phyloP scores from a whole-genome alignment of 225 moss, liverwort and hornwort genomes.

The Rhytidiadelphus loreus region DNA sequence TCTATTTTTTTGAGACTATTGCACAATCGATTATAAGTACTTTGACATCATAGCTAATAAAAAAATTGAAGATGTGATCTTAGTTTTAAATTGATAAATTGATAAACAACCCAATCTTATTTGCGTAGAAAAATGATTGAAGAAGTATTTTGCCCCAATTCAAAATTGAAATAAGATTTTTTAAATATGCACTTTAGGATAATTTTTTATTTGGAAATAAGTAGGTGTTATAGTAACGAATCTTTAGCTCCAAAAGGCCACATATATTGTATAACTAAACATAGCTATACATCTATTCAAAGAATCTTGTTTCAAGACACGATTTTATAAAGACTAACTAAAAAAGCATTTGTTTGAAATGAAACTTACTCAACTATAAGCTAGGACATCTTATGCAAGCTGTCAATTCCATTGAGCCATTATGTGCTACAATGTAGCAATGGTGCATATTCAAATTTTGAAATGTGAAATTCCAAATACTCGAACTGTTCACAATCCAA shows the following conservation, averaged over 20 bases:
- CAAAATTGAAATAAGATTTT: background rate
- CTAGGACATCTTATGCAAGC: background rate
- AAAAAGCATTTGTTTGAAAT: background rate
- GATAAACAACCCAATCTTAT: background rate
- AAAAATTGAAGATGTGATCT: background rate
- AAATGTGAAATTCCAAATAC: background rate
- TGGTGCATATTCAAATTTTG: background rate
- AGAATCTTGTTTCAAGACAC: background rate
- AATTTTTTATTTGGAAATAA: background rate
- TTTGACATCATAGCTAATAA: background rate
- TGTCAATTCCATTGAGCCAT: too few species aligned
- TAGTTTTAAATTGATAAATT: background rate
- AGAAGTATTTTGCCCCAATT: background rate
- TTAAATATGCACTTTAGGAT: too few species aligned
- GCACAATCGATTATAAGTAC: background rate
- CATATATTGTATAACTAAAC: background rate
- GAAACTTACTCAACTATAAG: background rate
- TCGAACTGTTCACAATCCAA: background rate
- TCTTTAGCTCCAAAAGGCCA: background rate
- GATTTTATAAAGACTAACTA: background rate
- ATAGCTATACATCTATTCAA: background rate
- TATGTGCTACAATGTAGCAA: background rate
- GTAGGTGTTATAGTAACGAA: background rate
- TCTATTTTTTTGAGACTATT: background rate
- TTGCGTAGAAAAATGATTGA: too few species aligned